Conservation (phyloP, 345 rosid genomes). For the Psidium guajava region DNA sequence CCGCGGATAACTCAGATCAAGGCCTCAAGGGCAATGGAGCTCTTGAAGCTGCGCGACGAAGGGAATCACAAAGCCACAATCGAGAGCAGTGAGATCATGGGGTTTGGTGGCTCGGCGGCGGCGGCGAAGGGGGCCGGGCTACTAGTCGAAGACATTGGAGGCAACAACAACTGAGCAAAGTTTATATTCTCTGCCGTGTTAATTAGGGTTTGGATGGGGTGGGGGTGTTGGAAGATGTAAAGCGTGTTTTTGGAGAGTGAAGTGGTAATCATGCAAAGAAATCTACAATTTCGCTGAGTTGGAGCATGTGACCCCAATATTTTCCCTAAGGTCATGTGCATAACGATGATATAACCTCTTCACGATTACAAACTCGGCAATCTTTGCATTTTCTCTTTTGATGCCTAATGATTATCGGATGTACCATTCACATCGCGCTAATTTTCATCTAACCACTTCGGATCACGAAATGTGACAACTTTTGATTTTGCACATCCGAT, state of each 20-base stretch:
- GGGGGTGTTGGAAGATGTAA: neutral
- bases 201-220: neutral
- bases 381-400: neutral
- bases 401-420: accelerated
- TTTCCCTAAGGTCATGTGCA: neutral
- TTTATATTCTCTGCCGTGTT: neutral
- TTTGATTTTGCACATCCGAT: accelerated
- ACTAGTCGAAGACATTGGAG: neutral
- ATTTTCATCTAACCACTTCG: neutral
- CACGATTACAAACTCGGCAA: neutral
- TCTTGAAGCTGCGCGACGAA: too few species aligned
- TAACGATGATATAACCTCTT: too few species aligned
- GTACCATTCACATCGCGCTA: neutral
- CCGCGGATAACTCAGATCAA: neutral
- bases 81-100: too few species aligned
- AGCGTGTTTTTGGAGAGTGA: neutral
- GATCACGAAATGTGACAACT: neutral
- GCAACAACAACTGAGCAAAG: neutral
- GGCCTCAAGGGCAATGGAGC: neutral
- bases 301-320: neutral
- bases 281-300: neutral
- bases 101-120: neutral
- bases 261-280: neutral
- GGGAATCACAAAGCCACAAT: neutral
- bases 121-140: neutral